phyloP scores from a whole-genome alignment of 2,329 filamentous ascomycete genomes.

The Raffaelea albimanens region DNA sequence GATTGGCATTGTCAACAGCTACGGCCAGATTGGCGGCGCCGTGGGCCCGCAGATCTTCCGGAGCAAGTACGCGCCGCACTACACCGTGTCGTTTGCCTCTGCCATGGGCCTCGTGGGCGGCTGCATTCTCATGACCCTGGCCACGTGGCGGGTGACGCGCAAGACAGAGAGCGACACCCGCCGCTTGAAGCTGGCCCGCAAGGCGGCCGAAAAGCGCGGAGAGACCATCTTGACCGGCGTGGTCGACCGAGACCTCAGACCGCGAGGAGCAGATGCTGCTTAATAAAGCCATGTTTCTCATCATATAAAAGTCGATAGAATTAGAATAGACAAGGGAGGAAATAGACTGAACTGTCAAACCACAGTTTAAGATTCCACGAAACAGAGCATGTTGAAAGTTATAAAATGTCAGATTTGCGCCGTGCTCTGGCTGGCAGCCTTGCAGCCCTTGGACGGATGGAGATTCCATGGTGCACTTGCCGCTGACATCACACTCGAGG shows the following conservation, averaged over 20 bases:
- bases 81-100: slow-evolving; percentile 7
- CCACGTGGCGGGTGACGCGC: slow-evolving; percentile 10
- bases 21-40: slow-evolving; percentile 13
- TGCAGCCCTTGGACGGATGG: too few species aligned
- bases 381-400: too few species aligned
- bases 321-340: too few species aligned
- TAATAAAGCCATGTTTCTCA: too few species aligned
- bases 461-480: too few species aligned
- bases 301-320: too few species aligned
- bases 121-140: slow-evolving; percentile 3
- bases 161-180: slow-evolving; percentile 9
- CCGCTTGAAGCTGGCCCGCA: slow-evolving; percentile 6
- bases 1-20: slow-evolving; percentile 12
- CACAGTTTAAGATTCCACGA: too few species aligned
- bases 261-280: too few species aligned
- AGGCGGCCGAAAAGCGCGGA: slow-evolving; percentile 6
- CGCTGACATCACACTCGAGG: too few species aligned
- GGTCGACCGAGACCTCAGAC: slow-evolving; percentile 9
- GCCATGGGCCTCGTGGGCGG: slow-evolving; percentile 8
- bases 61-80: slow-evolving; percentile 8
- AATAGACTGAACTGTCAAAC: too few species aligned
- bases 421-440: too few species aligned
- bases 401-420: too few species aligned
- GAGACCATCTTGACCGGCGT: slow-evolving; percentile 10
- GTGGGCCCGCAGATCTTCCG: slow-evolving; percentile 11